These are phyloP conservation scores for Syzygium aromaticum DNA, from an alignment of 345 rosid genomes.

Conservation along the genomic window DNA sequence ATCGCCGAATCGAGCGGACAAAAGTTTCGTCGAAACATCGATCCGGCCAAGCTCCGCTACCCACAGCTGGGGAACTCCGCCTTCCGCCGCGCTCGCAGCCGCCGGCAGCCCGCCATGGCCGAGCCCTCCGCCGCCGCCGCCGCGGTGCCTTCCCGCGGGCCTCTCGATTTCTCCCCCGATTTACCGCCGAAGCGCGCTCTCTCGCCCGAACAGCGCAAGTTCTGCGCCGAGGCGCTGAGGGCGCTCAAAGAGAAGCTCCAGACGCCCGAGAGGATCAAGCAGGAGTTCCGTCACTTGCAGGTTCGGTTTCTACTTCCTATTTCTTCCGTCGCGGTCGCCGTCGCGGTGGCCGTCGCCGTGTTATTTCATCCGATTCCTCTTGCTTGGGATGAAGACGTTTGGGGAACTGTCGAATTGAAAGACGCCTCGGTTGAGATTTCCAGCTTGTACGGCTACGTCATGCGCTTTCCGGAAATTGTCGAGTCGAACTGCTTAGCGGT, in stretches of 20 bases:
- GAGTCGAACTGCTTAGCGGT: neutral
- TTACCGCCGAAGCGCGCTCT: slow-evolving; percentile 40
- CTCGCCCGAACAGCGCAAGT: slow-evolving; percentile 43
- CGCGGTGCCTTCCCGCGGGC: neutral
- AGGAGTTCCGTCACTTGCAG: slow-evolving; percentile 61
- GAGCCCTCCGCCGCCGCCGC: neutral
- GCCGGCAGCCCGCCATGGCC: slow-evolving; percentile 41
- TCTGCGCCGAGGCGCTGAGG: slow-evolving; percentile 58
- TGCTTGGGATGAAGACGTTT: neutral
- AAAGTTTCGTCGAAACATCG: neutral
- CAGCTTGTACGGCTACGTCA: neutral
- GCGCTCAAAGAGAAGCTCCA: slow-evolving; percentile 33
- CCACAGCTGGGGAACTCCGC: slow-evolving; percentile 49
- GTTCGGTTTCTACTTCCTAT: slow-evolving; percentile 10
- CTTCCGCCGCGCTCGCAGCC: slow-evolving; percentile 19
- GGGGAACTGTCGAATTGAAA: neutral
- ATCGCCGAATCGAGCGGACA: neutral
- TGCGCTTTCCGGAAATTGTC: neutral
- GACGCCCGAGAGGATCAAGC: slow-evolving; percentile 26
- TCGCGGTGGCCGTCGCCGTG: neutral
- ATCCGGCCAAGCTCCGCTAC: neutral
- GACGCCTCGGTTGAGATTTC: neutral
- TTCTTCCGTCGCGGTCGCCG: neutral
- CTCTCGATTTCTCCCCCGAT: slow-evolving; percentile 40
- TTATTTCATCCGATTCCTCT: neutral